phyloP scores from a whole-genome alignment of 2,329 filamentous ascomycete species.

The Knufia fluminis region DNA sequence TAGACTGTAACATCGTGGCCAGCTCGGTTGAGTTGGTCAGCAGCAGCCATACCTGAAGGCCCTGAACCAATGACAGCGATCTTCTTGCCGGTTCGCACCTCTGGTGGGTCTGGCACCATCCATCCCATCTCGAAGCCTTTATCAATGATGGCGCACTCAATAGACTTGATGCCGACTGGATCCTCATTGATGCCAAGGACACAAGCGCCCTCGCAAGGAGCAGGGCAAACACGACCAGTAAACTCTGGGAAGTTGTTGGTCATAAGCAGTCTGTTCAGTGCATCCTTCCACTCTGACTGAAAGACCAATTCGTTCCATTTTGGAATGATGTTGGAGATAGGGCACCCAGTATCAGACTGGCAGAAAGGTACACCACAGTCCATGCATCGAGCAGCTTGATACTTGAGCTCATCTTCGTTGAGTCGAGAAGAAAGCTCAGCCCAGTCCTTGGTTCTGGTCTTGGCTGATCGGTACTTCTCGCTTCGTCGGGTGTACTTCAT shows the following conservation, averaged over 20 bases:
- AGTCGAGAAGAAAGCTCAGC: conserved; percentile 79
- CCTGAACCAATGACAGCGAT: conserved; percentile 87
- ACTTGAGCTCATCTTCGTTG: conserved; percentile 91
- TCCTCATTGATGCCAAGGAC: conserved; percentile 95
- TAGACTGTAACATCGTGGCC: conserved; percentile 85
- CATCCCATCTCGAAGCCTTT: conserved; percentile 96
- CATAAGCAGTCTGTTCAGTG: conserved; percentile 82
- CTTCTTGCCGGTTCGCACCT: conserved; percentile 75
- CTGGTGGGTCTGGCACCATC: conserved; percentile 78
- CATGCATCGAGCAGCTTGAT: conserved; percentile 95
- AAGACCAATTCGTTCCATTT: conserved; percentile 87
- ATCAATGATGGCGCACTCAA: conserved; percentile 96
- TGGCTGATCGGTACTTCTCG: conserved; percentile 83
- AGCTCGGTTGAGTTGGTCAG: conserved; percentile 89
- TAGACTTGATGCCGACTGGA: conserved; percentile 95
- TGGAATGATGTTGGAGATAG: conserved; percentile 94
- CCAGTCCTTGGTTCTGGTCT: conserved; percentile 85
- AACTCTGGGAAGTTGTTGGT: conserved; percentile 99
- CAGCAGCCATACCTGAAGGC: conserved; percentile 77
- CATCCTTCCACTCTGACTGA: conserved; percentile 75
- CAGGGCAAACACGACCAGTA: conserved; percentile 91
- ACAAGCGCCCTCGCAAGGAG: conserved; percentile 91
- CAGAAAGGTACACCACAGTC: conserved; percentile 98
- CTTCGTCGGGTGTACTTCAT: conserved; percentile 92
- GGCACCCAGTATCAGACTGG: conserved; percentile 90